Conservation (phyloP, 1,139 yeast species). For the Taiozyma sp. region DNA sequence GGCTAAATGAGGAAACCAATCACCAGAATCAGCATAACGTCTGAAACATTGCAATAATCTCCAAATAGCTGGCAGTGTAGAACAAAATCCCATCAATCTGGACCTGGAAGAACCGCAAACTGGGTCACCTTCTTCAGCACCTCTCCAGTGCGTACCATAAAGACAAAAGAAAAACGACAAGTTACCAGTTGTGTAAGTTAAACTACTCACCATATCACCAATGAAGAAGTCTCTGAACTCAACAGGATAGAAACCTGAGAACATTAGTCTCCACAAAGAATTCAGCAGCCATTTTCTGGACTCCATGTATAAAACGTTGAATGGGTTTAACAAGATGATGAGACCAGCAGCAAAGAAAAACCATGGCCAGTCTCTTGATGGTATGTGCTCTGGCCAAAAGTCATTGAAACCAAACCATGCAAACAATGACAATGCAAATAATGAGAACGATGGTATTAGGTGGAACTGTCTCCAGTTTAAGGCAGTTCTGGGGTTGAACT, state of each 20-base stretch:
- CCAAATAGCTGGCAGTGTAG: slow-evolving; percentile 85
- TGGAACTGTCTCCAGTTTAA: slow-evolving; percentile 58
- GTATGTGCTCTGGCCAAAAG: slow-evolving; percentile 56
- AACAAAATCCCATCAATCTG: slow-evolving; percentile 73
- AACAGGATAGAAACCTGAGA: slow-evolving; percentile 89
- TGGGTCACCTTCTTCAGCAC: slow-evolving; percentile 39
- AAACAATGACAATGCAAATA: slow-evolving; percentile 53
- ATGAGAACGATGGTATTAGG: slow-evolving; percentile 51
- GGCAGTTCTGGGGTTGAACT: slow-evolving; percentile 71
- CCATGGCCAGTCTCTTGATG: slow-evolving; percentile 81
- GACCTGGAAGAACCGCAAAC: slow-evolving; percentile 79
- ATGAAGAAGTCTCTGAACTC: slow-evolving; percentile 91
- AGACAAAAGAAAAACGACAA: slow-evolving; percentile 82
- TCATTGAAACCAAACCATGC: slow-evolving; percentile 75
- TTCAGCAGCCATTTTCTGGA: slow-evolving; percentile 62
- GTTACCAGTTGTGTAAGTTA: slow-evolving; percentile 85
- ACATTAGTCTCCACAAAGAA: slow-evolving; percentile 65
- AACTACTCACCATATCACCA: slow-evolving; percentile 86
- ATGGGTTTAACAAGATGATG: slow-evolving; percentile 52
- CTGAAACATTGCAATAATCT: slow-evolving; percentile 86
- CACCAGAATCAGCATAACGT: slow-evolving; percentile 90
- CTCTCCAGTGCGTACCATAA: slow-evolving; percentile 66
- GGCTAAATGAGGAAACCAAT: slow-evolving; percentile 96
- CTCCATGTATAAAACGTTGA: slow-evolving; percentile 33
- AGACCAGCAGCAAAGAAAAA: slow-evolving; percentile 55